Conservation (phyloP, 345 rosid genomes). For the Toxicodendron radicans region DNA sequence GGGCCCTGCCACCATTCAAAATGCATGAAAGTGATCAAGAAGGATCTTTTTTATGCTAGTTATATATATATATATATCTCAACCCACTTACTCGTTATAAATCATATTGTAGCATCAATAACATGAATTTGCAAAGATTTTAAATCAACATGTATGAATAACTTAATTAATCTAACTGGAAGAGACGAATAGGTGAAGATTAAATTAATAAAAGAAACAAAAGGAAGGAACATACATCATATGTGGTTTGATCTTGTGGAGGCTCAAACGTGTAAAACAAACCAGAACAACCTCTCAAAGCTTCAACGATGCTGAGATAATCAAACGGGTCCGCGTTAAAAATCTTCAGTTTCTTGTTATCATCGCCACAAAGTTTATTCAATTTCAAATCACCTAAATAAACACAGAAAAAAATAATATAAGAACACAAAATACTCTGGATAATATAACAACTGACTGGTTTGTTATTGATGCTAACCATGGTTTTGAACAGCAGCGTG, state of each 20-base stretch:
- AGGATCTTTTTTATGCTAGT: neutral
- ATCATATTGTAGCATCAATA: too few relatives aligned
- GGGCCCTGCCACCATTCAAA: neutral
- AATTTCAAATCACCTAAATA: conserved; percentile 24
- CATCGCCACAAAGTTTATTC: conserved; percentile 17
- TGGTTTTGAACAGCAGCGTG: conserved; percentile 46
- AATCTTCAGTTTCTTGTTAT: conserved; percentile 35
- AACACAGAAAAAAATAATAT: neutral
- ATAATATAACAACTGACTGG: too few relatives aligned
- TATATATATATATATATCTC: neutral
- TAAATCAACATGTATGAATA: neutral
- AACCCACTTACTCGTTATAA: too few relatives aligned
- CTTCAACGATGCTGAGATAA: conserved; percentile 44
- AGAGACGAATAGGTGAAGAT: too few relatives aligned
- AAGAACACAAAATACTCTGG: too few relatives aligned
- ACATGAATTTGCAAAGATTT: too few relatives aligned
- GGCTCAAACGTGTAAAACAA: conserved; percentile 49
- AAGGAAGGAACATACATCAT: conserved; percentile 35
- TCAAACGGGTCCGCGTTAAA: conserved; percentile 47
- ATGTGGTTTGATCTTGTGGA: conserved; percentile 35
- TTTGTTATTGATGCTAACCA: too few relatives aligned
- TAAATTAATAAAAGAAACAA: neutral
- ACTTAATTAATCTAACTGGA: too few relatives aligned
- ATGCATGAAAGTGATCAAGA: neutral
- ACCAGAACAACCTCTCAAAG: conserved; percentile 46